A percentile compares a stretch with the other conserved stretches of the same genome.
Conservation (phyloP, 1,284 basidiomycete genomes). For the Mycena citricolor region DNA sequence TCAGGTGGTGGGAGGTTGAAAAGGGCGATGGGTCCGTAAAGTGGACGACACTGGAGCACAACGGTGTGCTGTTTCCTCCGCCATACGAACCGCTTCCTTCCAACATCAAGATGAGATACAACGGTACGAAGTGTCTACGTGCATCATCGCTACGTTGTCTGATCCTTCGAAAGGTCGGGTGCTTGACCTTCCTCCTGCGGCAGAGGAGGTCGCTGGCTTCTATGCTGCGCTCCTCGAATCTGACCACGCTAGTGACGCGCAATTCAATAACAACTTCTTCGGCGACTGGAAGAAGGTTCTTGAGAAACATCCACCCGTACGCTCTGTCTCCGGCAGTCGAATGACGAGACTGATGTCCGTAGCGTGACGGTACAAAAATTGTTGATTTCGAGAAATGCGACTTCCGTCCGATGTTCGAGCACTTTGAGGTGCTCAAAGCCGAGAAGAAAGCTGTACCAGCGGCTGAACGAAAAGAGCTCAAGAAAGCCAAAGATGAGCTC, state of each 20-base stretch:
- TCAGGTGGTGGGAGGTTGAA: slow-evolving; percentile 84
- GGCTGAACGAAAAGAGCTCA: slow-evolving; percentile 87
- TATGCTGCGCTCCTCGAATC: slow-evolving; percentile 93
- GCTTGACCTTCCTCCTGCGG: slow-evolving; percentile 78
- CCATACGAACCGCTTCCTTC: slow-evolving; percentile 87
- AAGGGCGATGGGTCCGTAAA: slow-evolving; percentile 79
- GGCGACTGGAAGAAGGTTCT: slow-evolving; percentile 83
- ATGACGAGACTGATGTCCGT: slow-evolving; percentile 4
- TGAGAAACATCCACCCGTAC: slow-evolving; percentile 83
- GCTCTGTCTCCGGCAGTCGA: slow-evolving; percentile 32
- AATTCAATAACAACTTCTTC: slow-evolving; percentile 97
- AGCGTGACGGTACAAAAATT: slow-evolving; percentile 79
- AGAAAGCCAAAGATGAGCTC: slow-evolving; percentile 80
- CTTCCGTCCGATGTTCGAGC: slow-evolving; percentile 92
- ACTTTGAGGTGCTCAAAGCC: slow-evolving; percentile 90
- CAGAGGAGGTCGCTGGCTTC: slow-evolving; percentile 98
- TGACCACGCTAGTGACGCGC: slow-evolving; percentile 87
- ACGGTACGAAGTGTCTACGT: slow-evolving; percentile 54
- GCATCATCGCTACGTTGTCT: slow-evolving; percentile 20
- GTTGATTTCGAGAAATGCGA: slow-evolving; percentile 83
- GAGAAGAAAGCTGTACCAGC: slow-evolving; percentile 87
- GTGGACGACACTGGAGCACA: slow-evolving; percentile 93
- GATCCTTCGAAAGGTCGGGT: slow-evolving; percentile 58
- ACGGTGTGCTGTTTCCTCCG: slow-evolving; percentile 94
- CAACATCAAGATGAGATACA: slow-evolving; percentile 93